Evolutionary conservation across 441 rosid genomes (phyloP), one percentile per base, ranked within the genome.

Genomic region (Eruca vesicaria): DNA sequence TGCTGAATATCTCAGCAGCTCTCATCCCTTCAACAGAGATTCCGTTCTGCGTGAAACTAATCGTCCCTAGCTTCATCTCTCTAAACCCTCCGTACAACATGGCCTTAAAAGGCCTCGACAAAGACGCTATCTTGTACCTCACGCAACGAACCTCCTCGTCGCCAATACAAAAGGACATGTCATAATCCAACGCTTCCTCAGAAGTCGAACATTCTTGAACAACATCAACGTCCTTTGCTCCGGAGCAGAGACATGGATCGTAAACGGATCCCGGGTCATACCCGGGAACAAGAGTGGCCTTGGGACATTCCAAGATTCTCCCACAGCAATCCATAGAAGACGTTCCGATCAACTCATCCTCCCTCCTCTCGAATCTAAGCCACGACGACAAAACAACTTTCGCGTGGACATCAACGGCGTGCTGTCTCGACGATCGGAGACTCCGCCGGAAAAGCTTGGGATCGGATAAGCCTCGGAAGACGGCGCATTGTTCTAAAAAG

Each of bases 321-420:
- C 98, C 98, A 21, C 86, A 85, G 58, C 98, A 96, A 81, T 90
- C 93, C 97, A 91, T 89, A 10, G 96, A 81, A 14, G 81, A 80
- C 0, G 86, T 83, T 11, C 97, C 99, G 32, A 85, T 79, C 7
- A 96, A 85, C 73, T 91, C 99, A 73, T 96, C 94, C 50, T 96
- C 97, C 66, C 99, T 88, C 88, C 99, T 85, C 87, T 96, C 98
- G 48, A 36, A 96, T 43, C 97, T 78, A 67, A 96, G 81, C 97
- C 99, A 96, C 3, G 98, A 85, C 0, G 94, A 91, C 41, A 96
- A 66, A 9, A 96, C 96, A 15, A 93, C 82, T 71, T 93, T 96
- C 9, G 88, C 59, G 70, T 93, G 97, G 55, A 88, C 93, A 33
- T 92, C 98, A 0, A 80, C 71, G 0, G 98, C 89, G 43, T 87